A percentile compares a stretch with the other conserved stretches of the same genome.
These are phyloP conservation scores for Isatis tinctoria DNA, from an alignment of 345 rosid species.

Conservation along the genomic window DNA sequence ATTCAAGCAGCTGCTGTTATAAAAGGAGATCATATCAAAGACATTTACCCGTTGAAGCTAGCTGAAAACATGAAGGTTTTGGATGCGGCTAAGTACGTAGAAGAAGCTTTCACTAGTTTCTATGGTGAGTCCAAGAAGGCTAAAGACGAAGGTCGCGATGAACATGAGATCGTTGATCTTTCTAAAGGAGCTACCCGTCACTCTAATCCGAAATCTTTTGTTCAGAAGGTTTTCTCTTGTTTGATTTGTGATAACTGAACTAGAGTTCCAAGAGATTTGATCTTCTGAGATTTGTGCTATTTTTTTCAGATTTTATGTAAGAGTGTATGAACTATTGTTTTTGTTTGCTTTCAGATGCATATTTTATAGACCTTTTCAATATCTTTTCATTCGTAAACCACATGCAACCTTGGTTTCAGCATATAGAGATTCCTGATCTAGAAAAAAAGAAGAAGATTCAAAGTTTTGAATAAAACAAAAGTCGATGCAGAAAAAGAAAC, in stretches of 20 bases:
- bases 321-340: neutral
- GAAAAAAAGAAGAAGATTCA: neutral
- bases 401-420: neutral
- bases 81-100: constrained; percentile 42
- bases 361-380: neutral
- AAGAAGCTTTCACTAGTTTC: constrained; percentile 46
- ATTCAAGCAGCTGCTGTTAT: constrained; percentile 58
- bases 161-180: constrained; percentile 32
- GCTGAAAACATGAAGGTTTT: constrained; percentile 48
- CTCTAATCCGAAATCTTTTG: constrained; percentile 30
- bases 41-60: constrained; percentile 41
- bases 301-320: neutral
- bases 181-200: constrained; percentile 13
- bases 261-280: neutral
- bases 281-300: neutral
- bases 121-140: constrained; percentile 41
- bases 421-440: neutral
- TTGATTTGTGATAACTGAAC: constrained; percentile 46
- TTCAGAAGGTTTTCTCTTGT: constrained; percentile 50
- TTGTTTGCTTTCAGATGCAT: neutral
- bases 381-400: neutral
- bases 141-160: constrained; percentile 37
- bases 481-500: neutral
- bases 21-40: constrained; percentile 50
- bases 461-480: neutral